Base-by-base conservation (phyloP, 139 green algal species). In the Chlamydomonas schloesseri region DNA sequence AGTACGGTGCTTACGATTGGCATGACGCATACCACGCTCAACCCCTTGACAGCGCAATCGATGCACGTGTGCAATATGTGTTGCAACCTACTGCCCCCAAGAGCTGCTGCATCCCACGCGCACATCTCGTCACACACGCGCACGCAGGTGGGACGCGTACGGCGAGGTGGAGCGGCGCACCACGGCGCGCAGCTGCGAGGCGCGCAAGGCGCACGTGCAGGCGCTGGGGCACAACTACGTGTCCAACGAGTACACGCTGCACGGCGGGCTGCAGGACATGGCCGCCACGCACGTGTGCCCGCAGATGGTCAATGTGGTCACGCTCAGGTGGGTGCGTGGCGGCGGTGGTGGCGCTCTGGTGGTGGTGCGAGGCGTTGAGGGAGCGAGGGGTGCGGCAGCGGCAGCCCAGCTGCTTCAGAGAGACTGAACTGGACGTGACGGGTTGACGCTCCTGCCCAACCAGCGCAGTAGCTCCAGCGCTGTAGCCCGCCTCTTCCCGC, bases 231-330 rank as follows among this genome's bases (percentile, higher is more conserved):
- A 55, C 26, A 47, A 60, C 42, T 84, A 75, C 78, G 1, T 74
- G 57, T 55, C 42, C 42, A 84, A 84, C 64, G 78, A 84, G 64
- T 84, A 84, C 62, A 84, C 78, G 28, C 78, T 84, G n/a, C 42
- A 67, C n/a, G 46, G 46, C 64, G 78, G 78, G 11, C 3, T 53
- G 42, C 15, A 47, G 20, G 78, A 36, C 46, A 84, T 84, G 78
- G 3, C 2, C 8, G 29, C 0, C 1, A 33, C 50, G 42, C 78
- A 74, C 29, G 26, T 74, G 37, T 84, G 78, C 65, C 42, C 20
- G 14, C 42, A 74, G 42, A 1, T 50, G 1, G 42, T 84, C 64
- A 84, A 84, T 28, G 64, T 74, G 17, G 46, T 84, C 28, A 84
- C 76, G 29, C 76, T 83, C 4, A 83, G 76, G 76, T 83, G 36